phyloP scores from a whole-genome alignment of 2,329 filamentous ascomycete species.

The Microdochium bolleyi region DNA sequence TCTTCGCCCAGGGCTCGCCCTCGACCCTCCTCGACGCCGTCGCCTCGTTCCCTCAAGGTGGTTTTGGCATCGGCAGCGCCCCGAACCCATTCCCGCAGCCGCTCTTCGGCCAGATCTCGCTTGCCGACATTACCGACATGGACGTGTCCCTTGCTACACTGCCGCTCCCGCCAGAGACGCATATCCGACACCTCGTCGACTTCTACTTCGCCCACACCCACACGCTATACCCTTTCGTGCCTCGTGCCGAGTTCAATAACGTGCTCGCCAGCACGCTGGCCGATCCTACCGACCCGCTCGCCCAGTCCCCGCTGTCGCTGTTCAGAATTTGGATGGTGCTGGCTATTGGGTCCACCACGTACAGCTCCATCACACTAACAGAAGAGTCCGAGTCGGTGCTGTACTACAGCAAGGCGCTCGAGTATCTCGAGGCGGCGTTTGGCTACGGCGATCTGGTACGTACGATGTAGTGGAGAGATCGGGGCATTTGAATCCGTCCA shows the following conservation, averaged over 20 bases:
- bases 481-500: background rate
- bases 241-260: background rate
- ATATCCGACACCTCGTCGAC: conserved; percentile 22
- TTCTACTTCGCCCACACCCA: conserved; percentile 40
- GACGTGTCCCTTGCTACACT: conserved; percentile 8
- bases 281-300: conserved; percentile 16
- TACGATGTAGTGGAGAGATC: background rate
- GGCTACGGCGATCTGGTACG: conserved; percentile 28
- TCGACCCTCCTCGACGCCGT: conserved; percentile 14
- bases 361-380: conserved; percentile 30
- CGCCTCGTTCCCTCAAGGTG: no score
- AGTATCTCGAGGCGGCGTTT: conserved; percentile 29
- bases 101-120: conserved; percentile 19
- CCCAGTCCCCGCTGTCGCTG: conserved; percentile 22
- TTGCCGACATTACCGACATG: conserved; percentile 15
- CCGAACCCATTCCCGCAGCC: conserved; percentile 13
- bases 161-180: conserved; percentile 12
- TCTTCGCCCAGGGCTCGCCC: no score
- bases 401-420: conserved; percentile 34
- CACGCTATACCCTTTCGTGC: conserved; percentile 28
- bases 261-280: conserved; percentile 26
- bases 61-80: conserved; percentile 12
- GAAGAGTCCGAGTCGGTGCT: conserved; percentile 32
- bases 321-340: conserved; percentile 41
- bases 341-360: conserved; percentile 35